Evolutionary conservation across 805 yeast genomes (phyloP).

Genomic region (Saturnispora galanensis): DNA sequence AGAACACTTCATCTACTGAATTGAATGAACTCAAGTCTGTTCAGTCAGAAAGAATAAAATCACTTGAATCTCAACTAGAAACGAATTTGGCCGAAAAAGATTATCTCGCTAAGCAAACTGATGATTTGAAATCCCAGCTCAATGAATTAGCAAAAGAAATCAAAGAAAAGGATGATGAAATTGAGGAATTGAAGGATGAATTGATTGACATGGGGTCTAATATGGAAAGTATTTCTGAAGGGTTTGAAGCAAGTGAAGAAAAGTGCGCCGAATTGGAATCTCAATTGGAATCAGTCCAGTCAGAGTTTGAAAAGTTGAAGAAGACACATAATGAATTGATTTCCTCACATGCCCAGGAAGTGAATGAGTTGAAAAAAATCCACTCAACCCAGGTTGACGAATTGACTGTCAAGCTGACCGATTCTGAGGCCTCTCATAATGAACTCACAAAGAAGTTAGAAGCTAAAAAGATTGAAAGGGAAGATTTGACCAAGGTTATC

Average conservation of each 20-base stretch:
- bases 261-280: constrained; percentile 8
- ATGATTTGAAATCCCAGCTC: background rate
- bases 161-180: constrained; percentile 16
- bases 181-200: constrained; percentile 11
- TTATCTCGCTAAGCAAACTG: background rate
- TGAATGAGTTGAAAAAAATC: constrained; percentile 11
- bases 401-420: too few species aligned
- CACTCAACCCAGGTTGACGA: too few species aligned
- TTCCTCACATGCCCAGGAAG: constrained; percentile 8
- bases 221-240: constrained; percentile 20
- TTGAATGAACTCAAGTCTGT: constrained; percentile 8
- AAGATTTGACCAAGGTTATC: constrained; percentile 6
- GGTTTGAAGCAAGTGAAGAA: constrained; percentile 8
- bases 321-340: constrained; percentile 10
- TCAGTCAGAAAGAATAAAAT: constrained; percentile 3
- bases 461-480: background rate
- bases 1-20: constrained; percentile 14
- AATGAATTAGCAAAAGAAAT: background rate
- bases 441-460: background rate
- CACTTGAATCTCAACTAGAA: constrained; percentile 11
- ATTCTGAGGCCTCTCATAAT: too few species aligned
- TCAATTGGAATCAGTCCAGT: constrained; percentile 5
- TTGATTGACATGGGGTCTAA: constrained; percentile 26
- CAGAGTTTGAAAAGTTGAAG: constrained; percentile 5
- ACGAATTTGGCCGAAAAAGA: constrained; percentile 1